phyloP scores from a whole-genome alignment of 1,284 basidiomycete species.

The Ceratobasidium sp. region DNA sequence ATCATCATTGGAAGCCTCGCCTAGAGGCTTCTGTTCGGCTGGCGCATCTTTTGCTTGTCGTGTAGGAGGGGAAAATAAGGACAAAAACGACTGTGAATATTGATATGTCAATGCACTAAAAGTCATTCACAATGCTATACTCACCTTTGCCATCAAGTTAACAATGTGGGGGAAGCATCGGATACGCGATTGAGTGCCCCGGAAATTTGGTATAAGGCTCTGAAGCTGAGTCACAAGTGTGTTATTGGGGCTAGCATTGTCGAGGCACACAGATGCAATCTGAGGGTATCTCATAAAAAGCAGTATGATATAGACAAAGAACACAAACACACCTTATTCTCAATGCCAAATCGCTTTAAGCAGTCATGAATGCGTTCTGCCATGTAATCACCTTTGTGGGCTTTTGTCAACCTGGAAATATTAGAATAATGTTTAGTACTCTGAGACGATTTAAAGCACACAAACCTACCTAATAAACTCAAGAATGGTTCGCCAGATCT shows the following conservation, averaged over 20 bases:
- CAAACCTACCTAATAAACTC: conserved; percentile 24
- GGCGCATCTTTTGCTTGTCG: background rate
- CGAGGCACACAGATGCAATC: conserved; percentile 21
- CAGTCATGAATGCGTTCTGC: conserved; percentile 3
- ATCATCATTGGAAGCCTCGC: no score
- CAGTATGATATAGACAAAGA: background rate
- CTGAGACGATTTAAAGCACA: no score
- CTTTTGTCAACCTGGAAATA: conserved; percentile 20
- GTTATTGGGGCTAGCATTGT: conserved; percentile 27
- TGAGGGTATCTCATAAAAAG: background rate
- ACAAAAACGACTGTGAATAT: conserved; percentile 16
- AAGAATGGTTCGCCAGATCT: background rate
- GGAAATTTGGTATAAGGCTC: background rate
- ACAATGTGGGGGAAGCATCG: conserved; percentile 17
- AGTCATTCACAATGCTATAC: background rate
- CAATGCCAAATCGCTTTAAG: conserved; percentile 13
- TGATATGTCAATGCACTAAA: background rate
- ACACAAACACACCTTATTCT: conserved; percentile 10
- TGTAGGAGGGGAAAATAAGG: background rate
- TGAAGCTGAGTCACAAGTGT: conserved; percentile 8
- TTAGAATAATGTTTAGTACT: no score
- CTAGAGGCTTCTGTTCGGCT: no score
- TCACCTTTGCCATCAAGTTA: conserved; percentile 18
- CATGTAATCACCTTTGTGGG: conserved; percentile 21
- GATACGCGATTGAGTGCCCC: background rate